These are phyloP conservation scores for Phytophthora pluvialis DNA, from an alignment of 352 stramenopile species.

Conservation along the genomic window DNA sequence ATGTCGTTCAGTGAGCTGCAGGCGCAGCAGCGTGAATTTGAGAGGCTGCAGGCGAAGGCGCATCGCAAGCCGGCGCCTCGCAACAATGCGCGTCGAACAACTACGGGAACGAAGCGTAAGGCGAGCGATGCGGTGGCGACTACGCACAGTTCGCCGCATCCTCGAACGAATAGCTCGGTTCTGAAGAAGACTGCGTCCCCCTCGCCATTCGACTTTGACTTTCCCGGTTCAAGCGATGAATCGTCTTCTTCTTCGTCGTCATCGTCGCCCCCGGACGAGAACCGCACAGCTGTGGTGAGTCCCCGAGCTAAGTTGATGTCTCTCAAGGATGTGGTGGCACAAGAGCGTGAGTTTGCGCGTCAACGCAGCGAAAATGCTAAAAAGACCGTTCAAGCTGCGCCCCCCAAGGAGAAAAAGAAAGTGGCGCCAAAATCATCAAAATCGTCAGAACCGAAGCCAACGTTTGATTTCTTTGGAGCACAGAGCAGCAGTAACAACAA, in stretches of 20 bases:
- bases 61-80: slow-evolving; percentile 26
- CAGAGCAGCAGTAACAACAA: slow-evolving; percentile 12
- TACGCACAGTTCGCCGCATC: slow-evolving; percentile 1
- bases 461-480: slow-evolving; percentile 7
- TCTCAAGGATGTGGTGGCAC: slow-evolving; percentile 35
- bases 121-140: slow-evolving; percentile 1
- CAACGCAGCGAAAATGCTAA: slow-evolving; percentile 17
- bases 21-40: slow-evolving; percentile 60
- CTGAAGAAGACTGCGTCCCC: slow-evolving; percentile 37
- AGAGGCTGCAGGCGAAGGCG: slow-evolving; percentile 36
- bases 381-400: slow-evolving; percentile 1
- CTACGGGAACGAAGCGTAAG: slow-evolving; percentile 36
- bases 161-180: slow-evolving; percentile 5
- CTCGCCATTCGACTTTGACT: slow-evolving; percentile 38
- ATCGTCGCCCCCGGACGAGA: slow-evolving; percentile 7
- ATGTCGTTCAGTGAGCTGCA: slow-evolving; percentile 71
- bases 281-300: slow-evolving; percentile 3
- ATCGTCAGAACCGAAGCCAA: slow-evolving; percentile 5
- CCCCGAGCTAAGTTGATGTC: slow-evolving; percentile 27
- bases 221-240: slow-evolving; percentile 31
- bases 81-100: slow-evolving; percentile 5
- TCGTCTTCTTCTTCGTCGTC: slow-evolving; percentile 27
- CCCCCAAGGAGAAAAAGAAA: slow-evolving; percentile 23
- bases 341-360: slow-evolving; percentile 34
- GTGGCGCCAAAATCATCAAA: slow-evolving; percentile 1